Base-by-base conservation (phyloP, 1,284 basidiomycete species). In the Ustilago vetiveriae region DNA sequence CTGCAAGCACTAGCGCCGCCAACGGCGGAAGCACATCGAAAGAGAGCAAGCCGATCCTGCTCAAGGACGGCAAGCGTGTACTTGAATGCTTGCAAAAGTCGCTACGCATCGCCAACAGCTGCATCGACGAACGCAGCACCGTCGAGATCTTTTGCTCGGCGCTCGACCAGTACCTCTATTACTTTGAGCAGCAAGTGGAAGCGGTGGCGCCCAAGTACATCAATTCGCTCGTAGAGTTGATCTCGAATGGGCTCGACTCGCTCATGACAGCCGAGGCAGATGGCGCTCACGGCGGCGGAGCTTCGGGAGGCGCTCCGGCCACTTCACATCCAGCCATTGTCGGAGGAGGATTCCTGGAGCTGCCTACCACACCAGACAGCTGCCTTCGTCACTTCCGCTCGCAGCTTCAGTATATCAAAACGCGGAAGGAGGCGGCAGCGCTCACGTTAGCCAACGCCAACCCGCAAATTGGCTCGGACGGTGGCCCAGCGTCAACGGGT, bases 331-430 rank as follows among this genome's bases (percentile, higher is more conserved):
- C 62, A n/a, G 50, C 70, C 6, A 52, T 56, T 23, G 55, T 55
- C 13, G 67, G 58, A 88, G 26, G 79, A 3, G 92, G 92, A 14
- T 86, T 94, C 19, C 87, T 96, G 56, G 94, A 97, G 77, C 92
- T 92, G 9, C 89, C 92, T 0, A 90, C 92, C 71, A 90, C 90
- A 4, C 91, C 92, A 7, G 94, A 97, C 41, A 92, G 92, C 88
- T 94, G 96, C 69, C 85, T 87, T 1, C 86, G 91, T 56, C 95
- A 98, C 84, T 98, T 98, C 86, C 86, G 88, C 52, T 94, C 94
- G 83, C 93, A 93, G 17, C 84, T 98, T 46, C 82, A 85, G 29
- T 91, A 94, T 82, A 94, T 98, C 59, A 88, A 90, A 74, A 83
- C 85, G 38, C 87, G 89, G 83, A 94, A 94, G 84, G 86, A 81